phyloP scores from a whole-genome alignment of 345 rosid species.

The Dipteronia sinensis region DNA sequence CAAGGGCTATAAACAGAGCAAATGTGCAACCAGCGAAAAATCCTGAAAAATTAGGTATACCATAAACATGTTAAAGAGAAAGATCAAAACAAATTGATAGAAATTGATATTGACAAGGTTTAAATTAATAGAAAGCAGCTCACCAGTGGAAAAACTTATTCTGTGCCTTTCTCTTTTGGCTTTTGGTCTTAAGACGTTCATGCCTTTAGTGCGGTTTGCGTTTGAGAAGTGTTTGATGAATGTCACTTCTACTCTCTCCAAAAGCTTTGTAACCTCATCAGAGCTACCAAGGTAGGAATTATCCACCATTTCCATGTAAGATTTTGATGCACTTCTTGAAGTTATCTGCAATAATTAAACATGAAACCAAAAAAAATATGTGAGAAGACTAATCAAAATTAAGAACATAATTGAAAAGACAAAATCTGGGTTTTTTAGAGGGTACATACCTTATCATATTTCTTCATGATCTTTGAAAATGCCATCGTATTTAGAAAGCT shows the following conservation, averaged over 20 bases:
- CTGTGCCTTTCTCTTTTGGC: slow-evolving; percentile 55
- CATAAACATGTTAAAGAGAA: not conserved
- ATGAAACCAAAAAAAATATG: not conserved
- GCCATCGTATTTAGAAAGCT: slow-evolving; percentile 68
- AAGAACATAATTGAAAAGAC: not conserved
- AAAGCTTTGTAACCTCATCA: slow-evolving; percentile 49
- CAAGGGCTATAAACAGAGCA: slow-evolving; percentile 52
- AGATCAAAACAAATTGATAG: not conserved
- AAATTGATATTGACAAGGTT: not conserved
- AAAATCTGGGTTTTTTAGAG: not conserved
- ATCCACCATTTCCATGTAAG: slow-evolving; percentile 70
- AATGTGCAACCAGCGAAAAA: slow-evolving; percentile 54
- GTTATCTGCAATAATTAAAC: slow-evolving; percentile 43
- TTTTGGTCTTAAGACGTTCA: slow-evolving; percentile 57
- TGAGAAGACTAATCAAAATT: not conserved
- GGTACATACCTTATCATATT: slow-evolving; percentile 56
- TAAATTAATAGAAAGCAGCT: not conserved
- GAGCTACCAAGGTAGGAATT: slow-evolving; percentile 59
- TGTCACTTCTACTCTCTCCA: slow-evolving; percentile 70
- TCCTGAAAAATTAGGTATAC: slow-evolving; percentile 37
- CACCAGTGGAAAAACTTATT: slow-evolving; percentile 59
- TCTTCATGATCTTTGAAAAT: slow-evolving; percentile 71
- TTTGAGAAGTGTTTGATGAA: slow-evolving; percentile 72
- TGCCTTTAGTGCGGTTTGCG: slow-evolving; percentile 58
- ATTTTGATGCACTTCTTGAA: slow-evolving; percentile 52